phyloP scores from a whole-genome alignment of 2,329 filamentous ascomycete species.

The Ophiostoma populinum region DNA sequence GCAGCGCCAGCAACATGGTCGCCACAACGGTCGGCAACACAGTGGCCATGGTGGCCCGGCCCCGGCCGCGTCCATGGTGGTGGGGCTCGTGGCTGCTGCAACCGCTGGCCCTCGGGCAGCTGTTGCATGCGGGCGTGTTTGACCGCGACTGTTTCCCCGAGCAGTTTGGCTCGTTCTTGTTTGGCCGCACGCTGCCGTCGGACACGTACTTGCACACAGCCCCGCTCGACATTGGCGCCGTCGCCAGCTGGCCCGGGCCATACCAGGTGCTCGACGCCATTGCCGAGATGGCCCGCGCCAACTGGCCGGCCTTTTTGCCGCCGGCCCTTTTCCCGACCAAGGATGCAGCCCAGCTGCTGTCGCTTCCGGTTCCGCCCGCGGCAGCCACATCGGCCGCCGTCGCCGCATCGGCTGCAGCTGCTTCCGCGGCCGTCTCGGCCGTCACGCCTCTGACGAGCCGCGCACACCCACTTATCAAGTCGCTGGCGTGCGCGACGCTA shows the following conservation, averaged over 20 bases:
- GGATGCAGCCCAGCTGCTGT: constrained; percentile 33
- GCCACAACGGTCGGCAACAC: neutral
- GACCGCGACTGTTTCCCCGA: constrained; percentile 57
- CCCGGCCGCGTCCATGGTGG: constrained; percentile 58
- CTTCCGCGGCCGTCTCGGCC: constrained; percentile 46
- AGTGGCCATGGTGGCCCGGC: constrained; percentile 7
- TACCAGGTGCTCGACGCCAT: constrained; percentile 67
- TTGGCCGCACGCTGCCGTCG: constrained; percentile 41
- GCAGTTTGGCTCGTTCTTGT: constrained; percentile 31
- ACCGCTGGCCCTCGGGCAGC: constrained; percentile 57
- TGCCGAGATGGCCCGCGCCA: constrained; percentile 60
- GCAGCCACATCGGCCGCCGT: constrained; percentile 36
- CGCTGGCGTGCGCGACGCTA: constrained; percentile 74
- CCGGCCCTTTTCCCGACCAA: constrained; percentile 71
- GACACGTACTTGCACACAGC: constrained; percentile 61
- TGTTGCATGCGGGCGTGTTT: constrained; percentile 61
- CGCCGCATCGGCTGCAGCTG: constrained; percentile 16
- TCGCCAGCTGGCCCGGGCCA: constrained; percentile 50
- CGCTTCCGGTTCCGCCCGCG: constrained; percentile 69
- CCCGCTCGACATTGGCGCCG: constrained; percentile 43
- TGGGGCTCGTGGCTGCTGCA: constrained; percentile 72
- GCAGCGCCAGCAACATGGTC: constrained; percentile 17
- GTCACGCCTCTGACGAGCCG: constrained; percentile 66
- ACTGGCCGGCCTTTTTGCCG: constrained; percentile 76
- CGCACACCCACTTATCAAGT: constrained; percentile 73